Conservation (phyloP, 176 grass and related monocot species). For the sorghum (Sorghum bicolor) region DNA sequence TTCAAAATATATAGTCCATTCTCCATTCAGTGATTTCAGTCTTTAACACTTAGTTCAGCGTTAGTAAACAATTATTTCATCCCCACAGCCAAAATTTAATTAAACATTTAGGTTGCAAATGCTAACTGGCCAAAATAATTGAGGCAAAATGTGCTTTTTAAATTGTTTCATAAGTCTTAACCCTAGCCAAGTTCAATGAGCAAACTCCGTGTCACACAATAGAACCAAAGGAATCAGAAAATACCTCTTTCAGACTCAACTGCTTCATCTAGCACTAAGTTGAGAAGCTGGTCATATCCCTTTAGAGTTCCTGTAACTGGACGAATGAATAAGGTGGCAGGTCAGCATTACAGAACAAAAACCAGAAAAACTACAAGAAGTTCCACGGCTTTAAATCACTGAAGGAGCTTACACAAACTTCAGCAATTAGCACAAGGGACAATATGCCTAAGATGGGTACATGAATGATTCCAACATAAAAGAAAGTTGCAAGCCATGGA, state of each 20-base stretch:
- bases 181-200: neutral
- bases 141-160: neutral
- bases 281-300: conserved; percentile 86
- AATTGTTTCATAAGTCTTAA: neutral
- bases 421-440: neutral
- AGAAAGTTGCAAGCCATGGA: neutral
- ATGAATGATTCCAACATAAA: neutral
- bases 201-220: neutral
- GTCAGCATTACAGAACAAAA: neutral
- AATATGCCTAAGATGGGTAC: neutral
- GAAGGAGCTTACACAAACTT: neutral
- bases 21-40: neutral
- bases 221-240: neutral
- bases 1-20: neutral
- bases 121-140: neutral
- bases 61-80: neutral
- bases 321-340: neutral
- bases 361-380: neutral
- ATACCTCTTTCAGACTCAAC: conserved; percentile 76
- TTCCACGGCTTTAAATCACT: neutral
- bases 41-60: neutral
- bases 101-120: neutral
- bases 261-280: conserved; percentile 84
- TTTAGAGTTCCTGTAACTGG: conserved; percentile 82
- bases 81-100: neutral